These are phyloP conservation scores for Pythium sp. DNA, from an alignment of 352 stramenopile species.

Conservation along the genomic window DNA sequence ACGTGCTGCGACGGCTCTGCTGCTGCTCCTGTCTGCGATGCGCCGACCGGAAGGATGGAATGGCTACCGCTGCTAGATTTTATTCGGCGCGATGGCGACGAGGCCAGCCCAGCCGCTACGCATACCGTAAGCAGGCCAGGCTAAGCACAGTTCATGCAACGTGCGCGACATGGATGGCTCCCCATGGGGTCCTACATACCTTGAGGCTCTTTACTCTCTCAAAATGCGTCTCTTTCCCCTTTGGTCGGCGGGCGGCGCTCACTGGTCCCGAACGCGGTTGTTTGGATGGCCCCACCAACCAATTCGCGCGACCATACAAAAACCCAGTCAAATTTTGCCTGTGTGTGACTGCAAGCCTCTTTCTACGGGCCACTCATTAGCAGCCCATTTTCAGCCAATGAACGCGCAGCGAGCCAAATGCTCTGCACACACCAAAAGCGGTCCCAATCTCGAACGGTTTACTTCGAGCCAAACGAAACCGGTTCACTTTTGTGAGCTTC, in stretches of 20 bases:
- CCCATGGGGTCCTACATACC: conserved; percentile 10
- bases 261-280: conserved; percentile 6
- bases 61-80: conserved; percentile 2
- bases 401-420: not conserved
- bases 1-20: not conserved
- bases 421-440: not conserved
- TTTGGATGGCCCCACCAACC: conserved; percentile 16
- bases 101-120: not conserved
- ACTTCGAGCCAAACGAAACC: not conserved
- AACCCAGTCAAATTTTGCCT: conserved; percentile 11
- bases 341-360: not conserved
- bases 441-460: not conserved
- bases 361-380: conserved; percentile 13
- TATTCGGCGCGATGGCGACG: not conserved
- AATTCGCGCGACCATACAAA: conserved; percentile 17
- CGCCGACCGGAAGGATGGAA: not conserved
- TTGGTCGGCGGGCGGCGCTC: conserved; percentile 5
- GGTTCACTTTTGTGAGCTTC: not conserved
- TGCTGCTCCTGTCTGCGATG: not conserved
- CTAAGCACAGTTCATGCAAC: not conserved
- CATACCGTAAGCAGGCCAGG: not conserved
- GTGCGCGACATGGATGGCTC: not conserved
- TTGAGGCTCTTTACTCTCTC: conserved; percentile 27
- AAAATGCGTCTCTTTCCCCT: conserved; percentile 25
- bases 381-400: not conserved